Base-by-base conservation (phyloP, 352 stramenopile genomes). In the Phytophthora quininea region DNA sequence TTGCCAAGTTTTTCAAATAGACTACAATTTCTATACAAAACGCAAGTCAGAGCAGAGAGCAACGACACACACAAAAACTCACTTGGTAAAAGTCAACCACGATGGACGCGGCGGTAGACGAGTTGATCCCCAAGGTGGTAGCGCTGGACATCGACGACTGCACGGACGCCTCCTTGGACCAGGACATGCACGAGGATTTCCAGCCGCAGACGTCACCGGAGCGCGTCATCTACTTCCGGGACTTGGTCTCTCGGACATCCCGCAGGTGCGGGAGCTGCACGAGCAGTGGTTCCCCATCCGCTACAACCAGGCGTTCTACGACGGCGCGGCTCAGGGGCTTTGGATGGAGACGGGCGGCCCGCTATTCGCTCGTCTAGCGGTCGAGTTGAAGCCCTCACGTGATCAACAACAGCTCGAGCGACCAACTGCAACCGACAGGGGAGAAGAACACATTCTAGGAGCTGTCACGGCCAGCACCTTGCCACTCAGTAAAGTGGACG, bases 221-320 rank as follows among this genome's bases (percentile, higher is more conserved):
- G 11, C 77, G 73, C n/a, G 71, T 92, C 47, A 79, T 92, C 14
- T 80, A 79, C 56, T 88, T 96, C 64, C 84, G 88, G 38, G 75
- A 76, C 29, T 69, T 99, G 42, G 60, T 79, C 55, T 77, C 84
- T 65, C 59, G 9, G 97, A 99, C 70, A 92, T 98, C 30, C 71
- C 88, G 10, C 75, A 91, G 46, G 92, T 99, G 62, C 94, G 97
- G 73, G 68, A 69, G 42, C 79, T 99, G 47, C 96, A 99, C 75
- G 96, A 99, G 69, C 77, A 98, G 64, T 99, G 96, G 93, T 99
- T 99, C 70, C 97, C 97, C 3, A 98, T 99, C 43, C 79, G 88
- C 33, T 99, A 99, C 79, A 97, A 97, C 67, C 80, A 97, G 63
- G 85, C 90, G 50, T 99, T 99, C 19, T 99, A 99, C 71, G 92